A percentile compares a stretch with the other conserved stretches of the same genome.
phyloP scores from a whole-genome alignment of 108 stramenopile species.

The Skeletonema costatum region DNA sequence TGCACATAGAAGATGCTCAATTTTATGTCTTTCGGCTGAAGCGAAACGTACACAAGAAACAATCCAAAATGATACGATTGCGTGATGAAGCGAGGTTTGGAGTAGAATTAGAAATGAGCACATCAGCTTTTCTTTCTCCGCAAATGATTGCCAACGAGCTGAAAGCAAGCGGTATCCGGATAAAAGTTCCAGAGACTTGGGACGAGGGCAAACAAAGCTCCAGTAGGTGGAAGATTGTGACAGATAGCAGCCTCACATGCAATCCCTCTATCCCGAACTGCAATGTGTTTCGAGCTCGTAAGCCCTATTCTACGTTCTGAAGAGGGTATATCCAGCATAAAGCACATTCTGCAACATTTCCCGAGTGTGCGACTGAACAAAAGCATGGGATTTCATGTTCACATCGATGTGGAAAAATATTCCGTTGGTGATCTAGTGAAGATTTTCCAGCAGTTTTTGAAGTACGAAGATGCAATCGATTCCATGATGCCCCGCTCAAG shows the following conservation, averaged over 20 bases:
- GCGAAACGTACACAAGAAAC: neutral
- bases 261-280: slow-evolving; percentile 12
- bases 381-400: slow-evolving; percentile 24
- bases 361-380: slow-evolving; percentile 10
- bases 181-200: neutral
- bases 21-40: slow-evolving; percentile 32
- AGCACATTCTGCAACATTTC: neutral
- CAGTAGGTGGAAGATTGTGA: slow-evolving; percentile 15
- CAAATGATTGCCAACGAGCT: neutral
- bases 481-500: slow-evolving; percentile 16
- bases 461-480: slow-evolving; percentile 20
- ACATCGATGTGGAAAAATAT: slow-evolving; percentile 9
- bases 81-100: slow-evolving; percentile 4
- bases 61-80: slow-evolving; percentile 2
- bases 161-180: neutral
- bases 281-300: slow-evolving; percentile 25
- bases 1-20: slow-evolving; percentile 2
- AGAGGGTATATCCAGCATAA: neutral
- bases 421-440: neutral
- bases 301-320: slow-evolving; percentile 18
- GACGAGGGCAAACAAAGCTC: neutral
- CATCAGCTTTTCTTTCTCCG: neutral
- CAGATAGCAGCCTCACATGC: slow-evolving; percentile 7
- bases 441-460: slow-evolving; percentile 17
- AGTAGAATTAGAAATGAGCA: slow-evolving; percentile 11